Evolutionary conservation across 2,329 filamentous ascomycete genomes (phyloP).

Genomic region (Pyrenophora seminiperda): DNA sequence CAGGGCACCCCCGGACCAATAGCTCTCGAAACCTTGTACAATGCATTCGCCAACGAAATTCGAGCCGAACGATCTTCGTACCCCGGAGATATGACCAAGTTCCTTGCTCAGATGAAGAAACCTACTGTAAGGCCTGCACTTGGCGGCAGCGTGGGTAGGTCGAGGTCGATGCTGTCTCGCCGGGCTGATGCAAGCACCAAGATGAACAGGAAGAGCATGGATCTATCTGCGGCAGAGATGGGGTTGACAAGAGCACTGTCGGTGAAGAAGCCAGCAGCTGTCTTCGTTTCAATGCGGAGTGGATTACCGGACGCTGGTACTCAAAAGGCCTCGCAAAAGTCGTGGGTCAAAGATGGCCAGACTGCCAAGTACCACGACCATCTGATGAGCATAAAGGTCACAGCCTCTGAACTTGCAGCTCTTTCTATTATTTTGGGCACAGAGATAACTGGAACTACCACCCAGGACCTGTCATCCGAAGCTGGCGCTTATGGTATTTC

Average conservation of each 20-base stretch:
- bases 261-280: conserved; percentile 19
- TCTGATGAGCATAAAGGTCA: conserved; percentile 23
- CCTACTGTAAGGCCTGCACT: not conserved
- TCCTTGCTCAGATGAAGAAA: conserved; percentile 26
- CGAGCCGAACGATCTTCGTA: conserved; percentile 32
- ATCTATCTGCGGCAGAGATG: conserved; percentile 22
- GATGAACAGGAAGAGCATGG: conserved; percentile 25
- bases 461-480: conserved; percentile 5
- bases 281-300: conserved; percentile 19
- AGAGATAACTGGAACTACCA: conserved; percentile 12
- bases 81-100: conserved; percentile 29
- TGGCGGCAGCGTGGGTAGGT: conserved; percentile 17
- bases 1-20: conserved; percentile 32
- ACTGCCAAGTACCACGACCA: conserved; percentile 25
- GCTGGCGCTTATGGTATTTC: conserved; percentile 39
- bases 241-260: conserved; percentile 23
- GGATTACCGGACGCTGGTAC: conserved; percentile 11
- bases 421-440: conserved; percentile 40
- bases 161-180: conserved; percentile 23
- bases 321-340: conserved; percentile 10
- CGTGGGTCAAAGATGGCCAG: conserved; percentile 36
- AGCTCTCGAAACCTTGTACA: conserved; percentile 32
- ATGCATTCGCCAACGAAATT: conserved; percentile 35
- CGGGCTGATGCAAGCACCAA: conserved; percentile 18
- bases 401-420: conserved; percentile 31